These are phyloP conservation scores for Amanita pallidorosea DNA, from an alignment of 768 basidiomycete genomes.

Conservation along the genomic window DNA sequence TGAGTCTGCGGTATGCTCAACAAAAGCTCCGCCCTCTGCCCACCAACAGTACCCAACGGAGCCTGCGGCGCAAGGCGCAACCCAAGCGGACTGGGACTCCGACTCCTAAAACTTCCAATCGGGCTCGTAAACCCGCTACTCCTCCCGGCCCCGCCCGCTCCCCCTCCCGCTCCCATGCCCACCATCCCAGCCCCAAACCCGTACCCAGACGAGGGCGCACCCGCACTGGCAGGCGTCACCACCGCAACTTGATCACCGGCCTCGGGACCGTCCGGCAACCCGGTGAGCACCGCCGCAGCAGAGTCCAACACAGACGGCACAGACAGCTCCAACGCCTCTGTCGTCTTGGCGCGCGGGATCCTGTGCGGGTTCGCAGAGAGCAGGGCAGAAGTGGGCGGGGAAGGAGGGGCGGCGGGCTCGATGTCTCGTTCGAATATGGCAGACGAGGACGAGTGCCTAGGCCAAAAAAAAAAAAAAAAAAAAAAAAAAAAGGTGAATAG, in stretches of 20 bases:
- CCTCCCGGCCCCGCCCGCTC: constrained; percentile 3
- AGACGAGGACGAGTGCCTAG: constrained; percentile 63
- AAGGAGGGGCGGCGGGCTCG: constrained; percentile 44
- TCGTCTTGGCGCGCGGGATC: constrained; percentile 59
- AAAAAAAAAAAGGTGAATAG: constrained; percentile 8
- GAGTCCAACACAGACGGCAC: constrained; percentile 81
- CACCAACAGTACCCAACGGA: constrained; percentile 1
- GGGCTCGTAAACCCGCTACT: constrained; percentile 57
- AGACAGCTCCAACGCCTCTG: constrained; percentile 66
- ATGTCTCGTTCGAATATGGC: constrained; percentile 92
- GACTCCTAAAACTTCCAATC: constrained; percentile 56
- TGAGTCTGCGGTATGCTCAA: constrained; percentile 30
- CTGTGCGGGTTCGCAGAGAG: constrained; percentile 60
- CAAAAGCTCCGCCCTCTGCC: constrained; percentile 31
- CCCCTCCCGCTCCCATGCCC: too few species aligned
- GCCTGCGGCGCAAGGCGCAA: constrained; percentile 8
- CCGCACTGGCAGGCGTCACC: constrained; percentile 34
- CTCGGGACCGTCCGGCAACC: constrained; percentile 24
- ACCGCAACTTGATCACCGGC: constrained; percentile 52
- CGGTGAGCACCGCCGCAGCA: constrained; percentile 64
- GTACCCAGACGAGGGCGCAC: too few species aligned
- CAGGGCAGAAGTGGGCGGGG: constrained; percentile 28
- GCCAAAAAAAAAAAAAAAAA: too few species aligned
- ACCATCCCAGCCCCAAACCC: too few species aligned
- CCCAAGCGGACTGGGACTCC: constrained; percentile 55